A percentile compares a stretch with the other conserved stretches of the same genome.
Conservation (phyloP, 2,329 filamentous ascomycete genomes). For the Lachnellula occidentalis region DNA sequence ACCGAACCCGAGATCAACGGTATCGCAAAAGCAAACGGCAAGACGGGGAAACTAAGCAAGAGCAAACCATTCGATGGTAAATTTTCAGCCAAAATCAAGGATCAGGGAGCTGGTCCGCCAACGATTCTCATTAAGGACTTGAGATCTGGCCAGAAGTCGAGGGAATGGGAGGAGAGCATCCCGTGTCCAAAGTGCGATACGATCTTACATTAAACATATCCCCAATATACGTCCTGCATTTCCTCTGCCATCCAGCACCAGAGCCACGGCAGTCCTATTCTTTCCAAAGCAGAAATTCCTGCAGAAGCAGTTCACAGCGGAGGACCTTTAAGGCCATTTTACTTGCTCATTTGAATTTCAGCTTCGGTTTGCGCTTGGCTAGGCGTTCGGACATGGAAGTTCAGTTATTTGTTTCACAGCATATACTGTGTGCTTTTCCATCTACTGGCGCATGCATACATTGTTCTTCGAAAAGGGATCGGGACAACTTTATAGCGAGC, state of each 20-base stretch:
- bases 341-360: neutral
- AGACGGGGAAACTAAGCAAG: conserved; percentile 13
- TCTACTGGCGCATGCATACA: neutral
- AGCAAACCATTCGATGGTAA: conserved; percentile 18
- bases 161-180: conserved; percentile 18
- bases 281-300: neutral
- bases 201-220: conserved; percentile 13
- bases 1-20: conserved; percentile 11
- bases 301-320: neutral
- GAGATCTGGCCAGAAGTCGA: conserved; percentile 8
- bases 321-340: neutral
- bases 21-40: conserved; percentile 9
- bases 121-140: conserved; percentile 22
- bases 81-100: conserved; percentile 21
- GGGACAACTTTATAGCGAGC: neutral
- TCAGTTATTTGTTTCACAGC: neutral
- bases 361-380: neutral
- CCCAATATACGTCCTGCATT: neutral
- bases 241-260: neutral
- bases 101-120: conserved; percentile 8
- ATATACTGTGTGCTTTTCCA: neutral
- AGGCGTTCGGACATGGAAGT: neutral
- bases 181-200: conserved; percentile 25
- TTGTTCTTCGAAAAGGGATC: neutral
- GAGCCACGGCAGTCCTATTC: neutral